A percentile compares a stretch with the other conserved stretches of the same genome.
These are phyloP conservation scores for Golovinomyces cichoracearum DNA, from an alignment of 2,329 filamentous ascomycete genomes.

Conservation along the genomic window DNA sequence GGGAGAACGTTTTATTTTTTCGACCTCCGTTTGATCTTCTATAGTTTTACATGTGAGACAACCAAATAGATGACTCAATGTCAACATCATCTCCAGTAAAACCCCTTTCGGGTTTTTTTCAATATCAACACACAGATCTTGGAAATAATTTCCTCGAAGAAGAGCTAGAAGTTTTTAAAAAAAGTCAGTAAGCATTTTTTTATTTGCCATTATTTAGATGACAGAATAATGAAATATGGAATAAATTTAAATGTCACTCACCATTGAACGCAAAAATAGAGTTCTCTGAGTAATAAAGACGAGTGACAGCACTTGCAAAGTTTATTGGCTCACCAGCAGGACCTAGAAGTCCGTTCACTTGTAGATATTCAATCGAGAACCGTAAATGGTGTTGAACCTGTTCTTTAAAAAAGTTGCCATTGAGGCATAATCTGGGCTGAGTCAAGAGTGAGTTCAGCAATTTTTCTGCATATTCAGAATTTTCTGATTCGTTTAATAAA, in stretches of 20 bases:
- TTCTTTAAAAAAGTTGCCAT: conserved; percentile 39
- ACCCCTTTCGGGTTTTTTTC: too few species aligned
- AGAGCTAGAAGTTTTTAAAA: too few species aligned
- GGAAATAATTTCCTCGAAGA: too few species aligned
- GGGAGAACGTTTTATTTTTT: too few species aligned
- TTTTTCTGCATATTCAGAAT: conserved; percentile 32
- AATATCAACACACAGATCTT: too few species aligned
- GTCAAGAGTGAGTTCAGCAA: conserved; percentile 42
- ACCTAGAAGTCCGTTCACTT: conserved; percentile 39
- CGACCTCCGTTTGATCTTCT: too few species aligned
- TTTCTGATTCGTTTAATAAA: conserved; percentile 37
- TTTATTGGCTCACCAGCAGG: conserved; percentile 37
- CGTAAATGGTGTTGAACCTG: conserved; percentile 50
- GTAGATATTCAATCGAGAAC: conserved; percentile 58
- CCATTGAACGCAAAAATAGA: conserved; percentile 50
- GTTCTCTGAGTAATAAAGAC: conserved; percentile 55
- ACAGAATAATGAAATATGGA: conserved; percentile 5
- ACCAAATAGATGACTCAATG: too few species aligned
- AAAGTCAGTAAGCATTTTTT: too few species aligned
- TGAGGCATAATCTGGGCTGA: conserved; percentile 43
- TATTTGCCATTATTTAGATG: conserved; percentile 1
- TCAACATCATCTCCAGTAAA: too few species aligned
- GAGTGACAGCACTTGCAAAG: conserved; percentile 42
- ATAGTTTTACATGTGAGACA: too few species aligned
- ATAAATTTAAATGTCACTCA: conserved; percentile 22